phyloP scores from a whole-genome alignment of 768 basidiomycete genomes.

The Coprinopsis strossmayeri region DNA sequence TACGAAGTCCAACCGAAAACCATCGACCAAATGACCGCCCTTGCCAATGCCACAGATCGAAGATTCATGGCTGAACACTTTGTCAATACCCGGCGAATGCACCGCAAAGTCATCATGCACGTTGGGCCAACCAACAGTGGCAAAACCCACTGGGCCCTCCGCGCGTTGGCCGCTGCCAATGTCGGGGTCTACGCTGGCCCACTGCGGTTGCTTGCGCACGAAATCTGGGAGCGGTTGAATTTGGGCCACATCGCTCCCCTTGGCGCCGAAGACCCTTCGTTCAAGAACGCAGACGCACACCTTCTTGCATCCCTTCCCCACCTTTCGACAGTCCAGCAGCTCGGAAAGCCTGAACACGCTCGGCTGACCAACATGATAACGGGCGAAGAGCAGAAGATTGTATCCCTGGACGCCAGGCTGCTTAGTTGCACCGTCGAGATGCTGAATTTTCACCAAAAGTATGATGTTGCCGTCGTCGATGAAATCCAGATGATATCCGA shows the following conservation, averaged over 20 bases:
- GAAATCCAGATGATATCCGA: conserved; percentile 97
- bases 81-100: conserved; percentile 47
- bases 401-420: conserved; percentile 49
- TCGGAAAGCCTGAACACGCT: conserved; percentile 42
- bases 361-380: conserved; percentile 82
- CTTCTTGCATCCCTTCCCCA: conserved; percentile 12
- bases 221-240: conserved; percentile 90
- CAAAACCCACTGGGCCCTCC: conserved; percentile 90
- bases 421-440: conserved; percentile 94
- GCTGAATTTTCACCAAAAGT: conserved; percentile 36
- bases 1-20: conserved; percentile 14
- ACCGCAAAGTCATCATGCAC: conserved; percentile 84
- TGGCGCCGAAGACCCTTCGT: conserved; percentile 35
- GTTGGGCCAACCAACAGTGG: conserved; percentile 98
- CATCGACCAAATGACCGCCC: conserved; percentile 25
- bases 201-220: conserved; percentile 87
- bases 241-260: conserved; percentile 79
- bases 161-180: conserved; percentile 71
- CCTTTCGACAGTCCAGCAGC: conserved; percentile 14
- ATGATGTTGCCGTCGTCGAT: conserved; percentile 88
- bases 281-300: conserved; percentile 7
- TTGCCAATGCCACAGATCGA: conserved; percentile 13
- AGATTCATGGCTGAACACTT: conserved; percentile 35
- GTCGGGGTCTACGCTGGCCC: conserved; percentile 88
- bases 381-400: conserved; percentile 81